These are phyloP conservation scores for Zasmidium cellare DNA, from an alignment of 2,329 filamentous ascomycete genomes.

Conservation along the genomic window DNA sequence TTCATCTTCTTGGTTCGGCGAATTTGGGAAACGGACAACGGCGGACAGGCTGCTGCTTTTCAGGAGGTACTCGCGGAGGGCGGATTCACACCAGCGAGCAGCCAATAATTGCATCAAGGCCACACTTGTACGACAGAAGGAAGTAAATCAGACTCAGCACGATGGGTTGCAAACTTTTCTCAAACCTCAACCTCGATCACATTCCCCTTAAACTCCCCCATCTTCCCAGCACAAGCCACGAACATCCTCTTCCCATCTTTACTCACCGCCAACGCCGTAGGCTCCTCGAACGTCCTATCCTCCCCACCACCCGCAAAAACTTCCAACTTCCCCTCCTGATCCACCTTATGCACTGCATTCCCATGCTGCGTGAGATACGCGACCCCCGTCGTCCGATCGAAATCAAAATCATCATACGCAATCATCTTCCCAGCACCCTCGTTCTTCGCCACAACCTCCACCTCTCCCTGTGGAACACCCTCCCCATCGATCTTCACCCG, in stretches of 20 bases:
- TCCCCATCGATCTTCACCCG: background rate
- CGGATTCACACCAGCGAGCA: too few species aligned
- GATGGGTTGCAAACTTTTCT: background rate
- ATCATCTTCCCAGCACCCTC: background rate
- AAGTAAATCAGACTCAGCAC: background rate
- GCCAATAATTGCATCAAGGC: too few species aligned
- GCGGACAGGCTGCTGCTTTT: too few species aligned
- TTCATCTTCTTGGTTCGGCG: background rate
- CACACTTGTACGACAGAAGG: background rate
- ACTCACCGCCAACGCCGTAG: slow-evolving; percentile 4
- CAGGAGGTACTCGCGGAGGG: too few species aligned
- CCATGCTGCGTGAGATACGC: slow-evolving; percentile 4
- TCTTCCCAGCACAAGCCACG: slow-evolving; percentile 6
- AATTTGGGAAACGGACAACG: too few species aligned
- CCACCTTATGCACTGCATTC: background rate
- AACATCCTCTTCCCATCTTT: slow-evolving; percentile 5
- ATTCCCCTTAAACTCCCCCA: slow-evolving; percentile 5
- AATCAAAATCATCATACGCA: slow-evolving; percentile 8
- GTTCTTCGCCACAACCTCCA: slow-evolving; percentile 1
- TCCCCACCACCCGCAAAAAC: slow-evolving; percentile 2
- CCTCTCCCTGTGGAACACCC: background rate
- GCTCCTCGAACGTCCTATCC: background rate
- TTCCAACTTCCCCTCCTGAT: background rate
- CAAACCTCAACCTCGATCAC: slow-evolving; percentile 3
- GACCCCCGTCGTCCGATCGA: slow-evolving; percentile 1